These are phyloP conservation scores for Nannochloris sp. DNA, from an alignment of 139 green algal species.

Conservation along the genomic window DNA sequence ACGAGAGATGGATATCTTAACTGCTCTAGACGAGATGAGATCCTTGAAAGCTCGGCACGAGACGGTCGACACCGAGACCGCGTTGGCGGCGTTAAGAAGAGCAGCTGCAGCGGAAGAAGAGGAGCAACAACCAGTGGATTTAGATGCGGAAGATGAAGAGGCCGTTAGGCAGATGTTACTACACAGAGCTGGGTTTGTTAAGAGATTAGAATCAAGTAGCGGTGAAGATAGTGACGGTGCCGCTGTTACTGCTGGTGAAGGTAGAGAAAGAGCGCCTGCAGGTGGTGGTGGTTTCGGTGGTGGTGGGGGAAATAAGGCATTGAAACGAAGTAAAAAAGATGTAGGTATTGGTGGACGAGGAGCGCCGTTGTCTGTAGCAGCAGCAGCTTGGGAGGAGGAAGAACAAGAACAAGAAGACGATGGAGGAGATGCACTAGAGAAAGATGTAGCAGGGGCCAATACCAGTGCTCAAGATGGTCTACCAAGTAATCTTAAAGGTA, in stretches of 20 bases:
- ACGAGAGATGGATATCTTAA: constrained; percentile 94
- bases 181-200: constrained; percentile 34
- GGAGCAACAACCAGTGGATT: constrained; percentile 21
- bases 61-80: constrained; percentile 7
- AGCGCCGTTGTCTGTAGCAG: not conserved
- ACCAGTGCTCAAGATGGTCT: not conserved
- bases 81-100: constrained; percentile 11
- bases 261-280: too few relatives aligned
- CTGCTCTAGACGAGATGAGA: constrained; percentile 89
- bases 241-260: not conserved
- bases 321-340: not conserved
- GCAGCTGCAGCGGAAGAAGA: not conserved
- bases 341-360: not conserved
- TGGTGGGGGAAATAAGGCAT: too few relatives aligned
- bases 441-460: not conserved
- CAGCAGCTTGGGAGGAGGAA: constrained; percentile 16
- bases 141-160: constrained; percentile 56
- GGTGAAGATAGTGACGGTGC: constrained; percentile 6
- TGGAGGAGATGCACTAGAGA: not conserved
- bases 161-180: constrained; percentile 61
- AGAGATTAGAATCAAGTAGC: constrained; percentile 19
- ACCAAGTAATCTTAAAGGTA: too few relatives aligned
- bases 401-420: too few relatives aligned
- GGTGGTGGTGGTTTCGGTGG: too few relatives aligned
- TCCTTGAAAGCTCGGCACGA: constrained; percentile 51